phyloP scores from a whole-genome alignment of 495 filamentous ascomycete genomes.

The Penicillium daleae region DNA sequence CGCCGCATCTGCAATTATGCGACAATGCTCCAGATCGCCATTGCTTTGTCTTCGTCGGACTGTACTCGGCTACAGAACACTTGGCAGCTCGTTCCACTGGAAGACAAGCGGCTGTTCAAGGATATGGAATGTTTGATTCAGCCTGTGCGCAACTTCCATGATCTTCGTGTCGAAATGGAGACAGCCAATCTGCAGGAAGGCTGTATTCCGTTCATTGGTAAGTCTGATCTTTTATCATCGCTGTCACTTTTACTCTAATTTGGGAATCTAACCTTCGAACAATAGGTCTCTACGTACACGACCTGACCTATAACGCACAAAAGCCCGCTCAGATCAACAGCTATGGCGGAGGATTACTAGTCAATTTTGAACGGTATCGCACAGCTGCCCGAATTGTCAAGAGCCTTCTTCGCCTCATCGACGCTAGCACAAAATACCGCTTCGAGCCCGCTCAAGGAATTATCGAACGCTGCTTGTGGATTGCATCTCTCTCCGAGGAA shows the following conservation, averaged over 20 bases:
- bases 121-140: slow-evolving; percentile 85
- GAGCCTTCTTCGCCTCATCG: slow-evolving; percentile 83
- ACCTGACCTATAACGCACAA: slow-evolving; percentile 95
- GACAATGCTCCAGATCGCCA: slow-evolving; percentile 92
- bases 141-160: slow-evolving; percentile 88
- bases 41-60: slow-evolving; percentile 85
- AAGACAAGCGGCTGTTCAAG: slow-evolving; percentile 71
- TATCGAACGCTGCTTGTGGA: slow-evolving; percentile 92
- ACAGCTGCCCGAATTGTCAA: slow-evolving; percentile 92
- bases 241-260: background rate
- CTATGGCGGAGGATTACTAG: slow-evolving; percentile 66
- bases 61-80: slow-evolving; percentile 75
- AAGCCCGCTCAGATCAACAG: slow-evolving; percentile 72
- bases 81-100: slow-evolving; percentile 75
- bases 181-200: slow-evolving; percentile 72
- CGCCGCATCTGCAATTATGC: slow-evolving; percentile 91
- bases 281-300: slow-evolving; percentile 83
- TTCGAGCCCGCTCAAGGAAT: slow-evolving; percentile 86
- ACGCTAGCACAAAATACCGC: slow-evolving; percentile 86
- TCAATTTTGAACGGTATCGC: slow-evolving; percentile 95
- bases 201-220: slow-evolving; percentile 96
- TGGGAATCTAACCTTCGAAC: slow-evolving; percentile 10
- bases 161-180: slow-evolving; percentile 91
- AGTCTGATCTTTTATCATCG: slow-evolving; percentile 28
- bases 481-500: slow-evolving; percentile 83